A percentile compares a stretch with the other conserved stretches of the same genome.
Evolutionary conservation across 2,329 filamentous ascomycete species (phyloP).

Genomic region (Botrytis tulipae): DNA sequence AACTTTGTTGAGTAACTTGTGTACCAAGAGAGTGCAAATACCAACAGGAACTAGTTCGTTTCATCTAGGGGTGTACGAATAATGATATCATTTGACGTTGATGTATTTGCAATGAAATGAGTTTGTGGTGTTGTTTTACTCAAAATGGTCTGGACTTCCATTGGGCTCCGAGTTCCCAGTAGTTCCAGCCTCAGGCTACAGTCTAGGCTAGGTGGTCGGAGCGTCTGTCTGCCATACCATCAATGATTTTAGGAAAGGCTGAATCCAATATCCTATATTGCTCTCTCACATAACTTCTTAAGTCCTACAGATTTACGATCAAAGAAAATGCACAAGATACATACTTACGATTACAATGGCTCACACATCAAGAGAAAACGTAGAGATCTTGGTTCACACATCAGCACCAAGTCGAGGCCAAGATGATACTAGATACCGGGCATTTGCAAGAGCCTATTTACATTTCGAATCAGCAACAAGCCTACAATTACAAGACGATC

Average conservation of each 20-base stretch:
- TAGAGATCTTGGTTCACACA: slow-evolving; percentile 39
- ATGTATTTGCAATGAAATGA: not conserved
- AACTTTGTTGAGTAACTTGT: not conserved
- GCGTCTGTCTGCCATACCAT: not conserved
- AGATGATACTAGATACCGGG: slow-evolving; percentile 38
- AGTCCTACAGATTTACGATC: not conserved
- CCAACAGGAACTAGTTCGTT: too few relatives aligned
- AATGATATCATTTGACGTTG: not conserved
- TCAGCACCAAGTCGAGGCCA: slow-evolving; percentile 36
- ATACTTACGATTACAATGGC: slow-evolving; percentile 24
- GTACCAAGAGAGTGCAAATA: too few relatives aligned
- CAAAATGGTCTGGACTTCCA: not conserved
- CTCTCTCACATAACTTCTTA: too few relatives aligned
- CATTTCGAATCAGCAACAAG: slow-evolving; percentile 31
- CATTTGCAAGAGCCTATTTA: slow-evolving; percentile 37
- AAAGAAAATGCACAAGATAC: not conserved
- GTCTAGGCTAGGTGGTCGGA: not conserved
- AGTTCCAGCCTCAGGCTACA: not conserved
- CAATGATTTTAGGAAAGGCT: not conserved
- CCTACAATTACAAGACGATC: slow-evolving; percentile 20
- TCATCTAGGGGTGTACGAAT: not conserved
- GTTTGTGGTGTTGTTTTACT: not conserved
- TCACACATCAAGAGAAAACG: slow-evolving; percentile 27
- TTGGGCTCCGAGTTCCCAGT: not conserved
- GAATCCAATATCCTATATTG: not conserved